A percentile compares a stretch with the other conserved stretches of the same genome.
These are phyloP conservation scores for Malus fusca DNA, from an alignment of 306 rosid species.

Conservation along the genomic window DNA sequence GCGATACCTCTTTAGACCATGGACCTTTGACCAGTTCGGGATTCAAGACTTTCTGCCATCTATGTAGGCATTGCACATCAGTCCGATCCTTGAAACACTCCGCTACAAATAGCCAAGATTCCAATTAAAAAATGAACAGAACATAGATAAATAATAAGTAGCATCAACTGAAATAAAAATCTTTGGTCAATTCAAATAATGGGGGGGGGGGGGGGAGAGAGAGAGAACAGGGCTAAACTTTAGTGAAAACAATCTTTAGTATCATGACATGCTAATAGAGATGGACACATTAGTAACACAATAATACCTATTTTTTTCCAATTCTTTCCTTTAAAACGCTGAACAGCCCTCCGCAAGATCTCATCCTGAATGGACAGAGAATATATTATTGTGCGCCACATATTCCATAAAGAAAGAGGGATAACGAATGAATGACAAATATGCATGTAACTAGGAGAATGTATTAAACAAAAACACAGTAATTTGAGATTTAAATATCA, in stretches of 20 bases:
- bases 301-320: conserved; percentile 95
- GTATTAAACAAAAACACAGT: background rate
- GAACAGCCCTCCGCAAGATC: conserved; percentile 68
- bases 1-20: conserved; percentile 92
- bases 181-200: background rate
- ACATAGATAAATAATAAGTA: conserved; percentile 2
- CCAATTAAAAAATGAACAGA: conserved; percentile 20
- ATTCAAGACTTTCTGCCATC: conserved; percentile 99
- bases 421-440: background rate
- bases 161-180: conserved; percentile 2
- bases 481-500: background rate
- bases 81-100: conserved; percentile 93
- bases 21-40: conserved; percentile 98
- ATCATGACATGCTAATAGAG: background rate
- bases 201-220: background rate
- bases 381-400: conserved; percentile 9
- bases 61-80: conserved; percentile 96
- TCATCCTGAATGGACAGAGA: conserved; percentile 60
- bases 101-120: conserved; percentile 47
- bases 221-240: background rate
- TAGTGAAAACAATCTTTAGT: background rate
- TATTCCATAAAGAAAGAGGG: background rate
- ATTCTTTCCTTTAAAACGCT: conserved; percentile 87
- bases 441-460: background rate
- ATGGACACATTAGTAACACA: conserved; percentile 1